Base-by-base conservation (phyloP, 495 filamentous ascomycete species). In the Penicillium ochrochloron region DNA sequence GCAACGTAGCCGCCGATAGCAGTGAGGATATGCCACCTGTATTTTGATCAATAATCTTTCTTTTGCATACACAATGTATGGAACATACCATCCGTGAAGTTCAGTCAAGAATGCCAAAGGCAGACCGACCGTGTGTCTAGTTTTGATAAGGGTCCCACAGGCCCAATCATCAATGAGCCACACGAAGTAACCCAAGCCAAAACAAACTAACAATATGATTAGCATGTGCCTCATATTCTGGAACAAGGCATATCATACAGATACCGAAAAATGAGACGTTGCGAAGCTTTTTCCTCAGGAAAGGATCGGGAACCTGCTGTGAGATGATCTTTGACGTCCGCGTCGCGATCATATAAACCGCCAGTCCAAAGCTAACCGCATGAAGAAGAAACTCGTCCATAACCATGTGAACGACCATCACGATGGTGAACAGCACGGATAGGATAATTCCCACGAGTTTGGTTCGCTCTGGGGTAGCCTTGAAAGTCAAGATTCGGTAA, bases 11-110 rank as follows among this genome's bases (percentile, higher is more conserved):
- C 74, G 6, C 74, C 74, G 42, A 76, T 75, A 0, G 66, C 72
- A 9, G 74, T 76, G 44, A 75, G 74, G 12, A 76, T 42, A 59
- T 76, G 74, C 74, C 74, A 76, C 74, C 74, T 75, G 11, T 48
- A 9, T 54, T 1, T 21, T 42, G 17, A 31, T 64, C 29, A 62
- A 39, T 17, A 27, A 48, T 4, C 11, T 11, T 29, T 34, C 3
- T 27, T 14, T 37, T 15, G 6, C 8, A 12, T 53, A 55, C 23
- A 12, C 39, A 25, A 31, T 0, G 31, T 0, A 7, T 10, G n/a
- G 27, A 54, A 70, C 68, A 27, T 71, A 73, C 73, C 73, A 76
- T 33, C 74, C 74, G 53, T 76, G 74, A 25, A 76, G 59, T 46
- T 76, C 74, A 50, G 71, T 68, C 4, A 75, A 42, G 39, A 73